Conservation (phyloP, 257 asterid species). For the Lithospermum erythrorhizon region DNA sequence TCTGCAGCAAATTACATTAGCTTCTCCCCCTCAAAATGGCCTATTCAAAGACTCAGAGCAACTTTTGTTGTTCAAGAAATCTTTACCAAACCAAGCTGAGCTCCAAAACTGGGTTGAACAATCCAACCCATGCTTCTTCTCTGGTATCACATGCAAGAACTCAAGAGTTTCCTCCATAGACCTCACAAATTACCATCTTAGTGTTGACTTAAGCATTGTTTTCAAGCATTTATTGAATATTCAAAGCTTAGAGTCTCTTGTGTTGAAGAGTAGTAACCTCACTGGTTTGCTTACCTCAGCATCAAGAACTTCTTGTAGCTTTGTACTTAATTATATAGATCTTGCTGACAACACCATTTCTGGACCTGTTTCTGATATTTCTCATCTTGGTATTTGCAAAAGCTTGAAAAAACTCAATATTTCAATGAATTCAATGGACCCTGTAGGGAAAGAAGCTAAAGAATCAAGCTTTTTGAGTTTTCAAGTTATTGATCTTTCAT, state of each 20-base stretch:
- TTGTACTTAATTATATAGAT: slow-evolving; percentile 38
- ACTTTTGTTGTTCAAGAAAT: slow-evolving; percentile 62
- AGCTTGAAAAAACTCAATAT: slow-evolving; percentile 45
- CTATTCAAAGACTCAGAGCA: slow-evolving; percentile 30
- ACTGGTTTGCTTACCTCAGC: slow-evolving; percentile 43
- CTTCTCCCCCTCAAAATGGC: slow-evolving; percentile 20
- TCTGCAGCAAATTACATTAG: slow-evolving; percentile 10
- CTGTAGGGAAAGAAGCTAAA: slow-evolving; percentile 18
- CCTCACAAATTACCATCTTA: slow-evolving; percentile 38
- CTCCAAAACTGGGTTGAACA: slow-evolving; percentile 51
- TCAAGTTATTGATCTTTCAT: slow-evolving; percentile 63
- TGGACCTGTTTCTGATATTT: slow-evolving; percentile 49
- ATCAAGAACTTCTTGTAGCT: slow-evolving; percentile 33
- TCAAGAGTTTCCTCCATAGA: slow-evolving; percentile 49
- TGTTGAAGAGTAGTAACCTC: slow-evolving; percentile 42
- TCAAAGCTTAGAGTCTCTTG: slow-evolving; percentile 45
- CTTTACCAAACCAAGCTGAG: slow-evolving; percentile 33
- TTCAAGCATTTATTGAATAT: slow-evolving; percentile 37
- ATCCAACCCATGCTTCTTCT: slow-evolving; percentile 50
- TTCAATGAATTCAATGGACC: slow-evolving; percentile 54
- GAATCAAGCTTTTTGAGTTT: slow-evolving; percentile 12
- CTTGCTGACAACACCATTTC: slow-evolving; percentile 66
- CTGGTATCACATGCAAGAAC: slow-evolving; percentile 51
- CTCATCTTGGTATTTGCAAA: slow-evolving; percentile 47
- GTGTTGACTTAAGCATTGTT: slow-evolving; percentile 37